Percentiles rank a stretch among this genome's conserved stretches.
Evolutionary conservation across 352 stramenopile species (phyloP).

Genomic region (Ophiocytium majus): DNA sequence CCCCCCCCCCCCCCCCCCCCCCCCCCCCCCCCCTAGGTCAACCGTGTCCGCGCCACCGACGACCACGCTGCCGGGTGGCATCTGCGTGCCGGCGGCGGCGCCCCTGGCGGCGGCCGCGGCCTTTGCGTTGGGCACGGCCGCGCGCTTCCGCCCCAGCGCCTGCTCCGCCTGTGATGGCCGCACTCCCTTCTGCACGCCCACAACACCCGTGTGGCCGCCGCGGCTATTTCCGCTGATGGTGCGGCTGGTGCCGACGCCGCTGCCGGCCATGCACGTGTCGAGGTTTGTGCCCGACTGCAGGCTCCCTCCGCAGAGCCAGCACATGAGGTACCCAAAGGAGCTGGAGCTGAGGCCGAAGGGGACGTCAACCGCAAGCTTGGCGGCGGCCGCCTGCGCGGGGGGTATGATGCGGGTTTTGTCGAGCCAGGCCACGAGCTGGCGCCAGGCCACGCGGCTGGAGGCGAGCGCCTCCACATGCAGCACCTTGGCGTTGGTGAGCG

Average conservation of each 20-base stretch:
- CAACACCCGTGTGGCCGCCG: not conserved
- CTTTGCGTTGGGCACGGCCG: too few relatives aligned
- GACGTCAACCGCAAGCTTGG: not conserved
- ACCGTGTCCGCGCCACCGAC: not conserved
- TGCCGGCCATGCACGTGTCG: not conserved
- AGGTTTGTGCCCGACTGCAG: not conserved
- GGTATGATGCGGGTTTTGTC: not conserved
- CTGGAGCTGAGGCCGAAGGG: not conserved
- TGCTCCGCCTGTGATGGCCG: not conserved
- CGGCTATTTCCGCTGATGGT: not conserved
- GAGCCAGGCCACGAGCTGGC: not conserved
- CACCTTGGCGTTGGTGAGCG: not conserved
- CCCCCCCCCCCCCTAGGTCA: not conserved
- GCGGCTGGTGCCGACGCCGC: not conserved
- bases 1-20: too few relatives aligned
- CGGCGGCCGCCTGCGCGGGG: not conserved
- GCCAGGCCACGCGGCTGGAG: not conserved
- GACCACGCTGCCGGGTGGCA: too few relatives aligned
- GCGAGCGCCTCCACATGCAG: conserved; percentile 1
- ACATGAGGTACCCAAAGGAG: conserved; percentile 16
- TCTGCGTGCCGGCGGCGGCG: too few relatives aligned
- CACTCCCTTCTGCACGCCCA: not conserved
- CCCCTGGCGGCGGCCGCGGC: too few relatives aligned
- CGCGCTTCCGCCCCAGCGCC: not conserved
- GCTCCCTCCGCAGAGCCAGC: not conserved